Base-by-base conservation (phyloP, 306 rosid genomes). In the Medicago lupulina region DNA sequence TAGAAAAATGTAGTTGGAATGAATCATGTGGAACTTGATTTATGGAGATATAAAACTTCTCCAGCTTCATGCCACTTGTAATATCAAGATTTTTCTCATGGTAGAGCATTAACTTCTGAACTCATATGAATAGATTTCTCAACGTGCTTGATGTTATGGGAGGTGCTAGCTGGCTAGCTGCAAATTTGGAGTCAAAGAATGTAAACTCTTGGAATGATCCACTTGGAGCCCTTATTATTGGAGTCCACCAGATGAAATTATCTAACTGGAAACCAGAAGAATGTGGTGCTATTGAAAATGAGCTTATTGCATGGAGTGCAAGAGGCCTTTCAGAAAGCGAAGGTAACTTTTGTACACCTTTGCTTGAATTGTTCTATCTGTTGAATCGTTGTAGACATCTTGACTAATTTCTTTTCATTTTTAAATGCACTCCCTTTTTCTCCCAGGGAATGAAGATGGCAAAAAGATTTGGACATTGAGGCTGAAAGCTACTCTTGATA, bases 401-500 rank as follows among this genome's bases (percentile, higher is more conserved):
- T 68, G 57, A 39, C 71, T 38, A 8, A 21, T 79, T 73, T 58
- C 2, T 25, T 58, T 76, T 47, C 62, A 39, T 61, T 80, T 77
- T 39, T 23, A 51, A 44, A 64, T 25, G 51, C 77, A 18, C 80
- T 41, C 36, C 61, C 67, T 8, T 73, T 41, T 41, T 11, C 58
- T 81, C 38, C 31, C 79, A 95, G 99, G 93, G 66, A 90, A 81
- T 85, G 99, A 95, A 85, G 99, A 92, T 89, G 99, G 99, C 44
- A 89, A 81, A 85, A 92, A 43, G 41, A 84, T 92, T 71, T 95
- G 97, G 99, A 84, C 93, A 50, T 84, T 92, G 86, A 88, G 97
- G 86, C 93, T 89, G 64, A 95, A 95, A 85, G 93, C 97, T 74
- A 92, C 97, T 70, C 97, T 95, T 74, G 99, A 95, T 80, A 89